Evolutionary conservation across 23 red algal genomes (phyloP).

Genomic region (Pyropia haitanensis): DNA sequence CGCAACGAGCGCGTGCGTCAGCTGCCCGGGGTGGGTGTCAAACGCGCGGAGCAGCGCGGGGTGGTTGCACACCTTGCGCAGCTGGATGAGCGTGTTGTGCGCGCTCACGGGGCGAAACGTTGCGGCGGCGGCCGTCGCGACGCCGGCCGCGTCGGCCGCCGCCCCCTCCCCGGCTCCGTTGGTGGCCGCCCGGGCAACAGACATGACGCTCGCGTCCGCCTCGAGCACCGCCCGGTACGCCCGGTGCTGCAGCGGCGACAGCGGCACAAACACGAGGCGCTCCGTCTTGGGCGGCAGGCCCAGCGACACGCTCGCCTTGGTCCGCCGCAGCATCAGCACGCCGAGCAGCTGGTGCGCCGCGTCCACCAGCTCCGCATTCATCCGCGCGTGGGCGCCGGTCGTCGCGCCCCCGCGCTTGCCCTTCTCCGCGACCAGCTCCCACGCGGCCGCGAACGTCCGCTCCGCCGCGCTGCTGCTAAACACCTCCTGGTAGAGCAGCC

Average conservation of each 20-base stretch:
- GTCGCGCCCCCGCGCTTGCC: constrained; percentile 9
- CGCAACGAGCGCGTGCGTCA: constrained; percentile 1
- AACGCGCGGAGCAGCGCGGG: constrained; percentile 22
- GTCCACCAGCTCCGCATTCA: constrained; percentile 17
- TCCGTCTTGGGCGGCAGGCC: constrained; percentile 13
- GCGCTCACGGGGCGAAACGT: neutral
- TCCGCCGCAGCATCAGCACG: constrained; percentile 11
- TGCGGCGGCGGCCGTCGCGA: neutral
- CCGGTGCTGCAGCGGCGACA: constrained; percentile 21
- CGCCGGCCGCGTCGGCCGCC: too few species aligned
- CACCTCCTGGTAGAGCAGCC: constrained; percentile 21
- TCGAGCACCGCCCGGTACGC: constrained; percentile 17
- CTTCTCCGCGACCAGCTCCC: constrained; percentile 22
- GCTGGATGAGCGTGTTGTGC: constrained; percentile 13
- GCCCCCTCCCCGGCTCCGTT: too few species aligned
- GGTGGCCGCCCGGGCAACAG: neutral
- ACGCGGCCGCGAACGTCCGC: constrained; percentile 11
- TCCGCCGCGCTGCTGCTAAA: constrained; percentile 5
- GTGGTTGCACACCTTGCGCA: constrained; percentile 42
- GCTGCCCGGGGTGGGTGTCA: neutral
- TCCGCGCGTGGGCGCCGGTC: constrained; percentile 9
- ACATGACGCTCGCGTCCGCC: constrained; percentile 9
- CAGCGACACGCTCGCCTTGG: constrained; percentile 6
- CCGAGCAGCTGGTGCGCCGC: constrained; percentile 11
- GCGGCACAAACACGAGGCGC: constrained; percentile 10